Evolutionary conservation across 1,284 basidiomycete genomes (phyloP), one percentile per base, ranked within the genome.

Genomic region (Golubevia pallescens): DNA sequence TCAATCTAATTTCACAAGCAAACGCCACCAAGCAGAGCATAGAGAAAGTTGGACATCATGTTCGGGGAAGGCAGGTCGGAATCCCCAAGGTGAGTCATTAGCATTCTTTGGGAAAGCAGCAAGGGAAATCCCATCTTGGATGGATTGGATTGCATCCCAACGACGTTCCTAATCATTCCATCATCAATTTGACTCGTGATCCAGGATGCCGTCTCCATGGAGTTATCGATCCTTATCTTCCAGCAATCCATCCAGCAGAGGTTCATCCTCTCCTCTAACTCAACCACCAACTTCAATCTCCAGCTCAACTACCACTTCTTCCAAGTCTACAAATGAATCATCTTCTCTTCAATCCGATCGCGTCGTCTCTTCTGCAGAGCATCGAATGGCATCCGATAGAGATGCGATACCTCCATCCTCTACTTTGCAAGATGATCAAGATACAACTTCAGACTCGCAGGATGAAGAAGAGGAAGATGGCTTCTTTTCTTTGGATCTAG

Each of bases 401-500:
- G 42, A 48, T 10, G 42, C 42, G 42, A 48, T 28, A 28, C 28
- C 2, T 28, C 28, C 28, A 28, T 28, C 28, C 28, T 28, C 28
- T 28, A 28, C 42, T 48, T 48, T 16, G 16, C 10, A 10, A 48
- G 42, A 48, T 48, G 42, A 48, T 48, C 10, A 48, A 13, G 42
- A 48, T 48, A 16, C 42, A 48, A 48, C 42, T 16, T 48, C 42
- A 48, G 42, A 48, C 42, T 48, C 42, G 16, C 28, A 28, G 28
- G 8, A 59, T 20, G 71, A 67, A 59, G 68, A 74, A 48, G 71
- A 74, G 61, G 60, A 66, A 19, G 74, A 75, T 32, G 72, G 74
- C 42, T 77, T 77, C 67, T 77, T 77, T 55, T 72, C 74, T 13
- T 71, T 77, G 51, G 73, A 77, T n/a, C 68, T 72, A 66, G 74